These are phyloP conservation scores for Sporisorium sorghi DNA, from an alignment of 1,284 basidiomycete species.

Conservation along the genomic window DNA sequence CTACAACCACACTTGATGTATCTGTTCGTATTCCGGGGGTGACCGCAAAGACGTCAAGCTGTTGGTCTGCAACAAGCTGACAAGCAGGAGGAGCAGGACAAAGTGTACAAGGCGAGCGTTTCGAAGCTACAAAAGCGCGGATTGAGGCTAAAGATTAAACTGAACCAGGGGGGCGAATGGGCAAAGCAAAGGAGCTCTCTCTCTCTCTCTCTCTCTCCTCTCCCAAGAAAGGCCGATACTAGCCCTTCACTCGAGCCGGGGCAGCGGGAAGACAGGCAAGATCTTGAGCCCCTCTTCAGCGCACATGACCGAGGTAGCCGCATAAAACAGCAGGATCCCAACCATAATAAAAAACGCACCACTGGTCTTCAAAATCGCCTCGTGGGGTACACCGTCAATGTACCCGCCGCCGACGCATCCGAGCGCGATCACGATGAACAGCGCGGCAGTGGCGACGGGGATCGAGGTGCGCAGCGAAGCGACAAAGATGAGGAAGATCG, in stretches of 20 bases:
- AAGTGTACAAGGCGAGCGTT: no score
- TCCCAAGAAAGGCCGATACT: no score
- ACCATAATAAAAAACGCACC: constrained; percentile 54
- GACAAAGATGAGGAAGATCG: constrained; percentile 54
- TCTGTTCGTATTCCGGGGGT: not conserved
- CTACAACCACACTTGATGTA: not conserved
- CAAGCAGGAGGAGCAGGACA: not conserved
- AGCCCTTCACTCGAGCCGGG: constrained; percentile 38
- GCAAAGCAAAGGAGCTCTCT: not conserved
- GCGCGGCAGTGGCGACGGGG: constrained; percentile 29
- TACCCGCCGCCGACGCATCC: constrained; percentile 34
- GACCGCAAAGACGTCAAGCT: no score
- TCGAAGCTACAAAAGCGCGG: not conserved
- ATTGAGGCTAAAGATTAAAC: not conserved
- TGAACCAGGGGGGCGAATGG: not conserved
- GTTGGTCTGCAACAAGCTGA: not conserved
- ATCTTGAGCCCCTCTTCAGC: constrained; percentile 52
- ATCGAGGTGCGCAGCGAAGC: constrained; percentile 43
- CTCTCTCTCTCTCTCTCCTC: no score
- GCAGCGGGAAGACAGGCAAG: constrained; percentile 53
- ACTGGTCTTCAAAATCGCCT: constrained; percentile 22
- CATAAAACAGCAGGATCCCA: constrained; percentile 44
- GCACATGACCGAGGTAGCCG: constrained; percentile 43
- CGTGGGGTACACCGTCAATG: constrained; percentile 25
- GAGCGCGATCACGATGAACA: constrained; percentile 48